Evolutionary conservation across 106 monocot genomes (phyloP).

Genomic region (Dendrobium nobile): DNA sequence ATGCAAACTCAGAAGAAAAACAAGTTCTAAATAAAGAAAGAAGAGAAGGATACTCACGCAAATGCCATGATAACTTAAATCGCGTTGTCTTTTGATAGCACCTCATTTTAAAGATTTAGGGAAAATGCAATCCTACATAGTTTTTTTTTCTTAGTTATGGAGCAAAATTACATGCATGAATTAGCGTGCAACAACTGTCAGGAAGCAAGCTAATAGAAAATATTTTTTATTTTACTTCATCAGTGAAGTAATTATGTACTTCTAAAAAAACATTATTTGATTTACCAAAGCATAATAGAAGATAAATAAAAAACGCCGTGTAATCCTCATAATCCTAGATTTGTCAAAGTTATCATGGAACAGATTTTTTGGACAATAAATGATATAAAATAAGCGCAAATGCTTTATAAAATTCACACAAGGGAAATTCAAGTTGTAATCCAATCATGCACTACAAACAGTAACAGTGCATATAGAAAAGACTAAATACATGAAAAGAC

Average conservation of each 20-base stretch:
- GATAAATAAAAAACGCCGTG: background rate
- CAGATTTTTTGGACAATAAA: background rate
- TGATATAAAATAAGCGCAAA: no score
- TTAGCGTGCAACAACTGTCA: background rate
- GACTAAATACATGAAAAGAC: no score
- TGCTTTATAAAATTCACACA: no score
- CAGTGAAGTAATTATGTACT: background rate
- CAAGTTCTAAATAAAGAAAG: background rate
- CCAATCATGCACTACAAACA: no score
- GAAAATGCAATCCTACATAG: no score
- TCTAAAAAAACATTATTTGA: background rate
- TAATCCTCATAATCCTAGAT: background rate
- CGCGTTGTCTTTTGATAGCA: background rate
- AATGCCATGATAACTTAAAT: background rate
- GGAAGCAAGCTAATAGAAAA: background rate
- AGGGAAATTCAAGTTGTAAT: no score
- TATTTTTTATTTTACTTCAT: no score
- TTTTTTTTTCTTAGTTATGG: background rate
- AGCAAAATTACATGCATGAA: background rate
- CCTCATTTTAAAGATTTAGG: no score
- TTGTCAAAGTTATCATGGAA: background rate
- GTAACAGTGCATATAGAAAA: no score
- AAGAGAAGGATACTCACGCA: background rate
- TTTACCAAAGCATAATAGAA: background rate
- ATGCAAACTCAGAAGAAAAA: background rate